phyloP scores from a whole-genome alignment of 1,284 basidiomycete species.

The Papiliotrema terrestris region DNA sequence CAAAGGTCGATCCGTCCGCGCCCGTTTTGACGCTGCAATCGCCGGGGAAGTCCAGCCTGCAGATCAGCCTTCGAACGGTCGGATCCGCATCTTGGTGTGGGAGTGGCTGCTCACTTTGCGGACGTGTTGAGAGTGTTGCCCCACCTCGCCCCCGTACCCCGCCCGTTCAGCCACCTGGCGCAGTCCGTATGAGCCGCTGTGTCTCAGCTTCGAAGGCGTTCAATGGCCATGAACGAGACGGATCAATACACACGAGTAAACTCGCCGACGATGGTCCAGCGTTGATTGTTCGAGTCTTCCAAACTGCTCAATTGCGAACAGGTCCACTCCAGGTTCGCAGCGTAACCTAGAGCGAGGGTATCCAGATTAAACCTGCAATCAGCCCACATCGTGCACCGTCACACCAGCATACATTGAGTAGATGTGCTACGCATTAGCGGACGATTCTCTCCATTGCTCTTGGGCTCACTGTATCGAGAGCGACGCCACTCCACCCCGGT shows the following conservation, averaged over 20 bases:
- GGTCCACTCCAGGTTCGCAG: constrained; percentile 50
- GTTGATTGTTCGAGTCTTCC: constrained; percentile 50
- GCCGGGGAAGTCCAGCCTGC: constrained; percentile 50
- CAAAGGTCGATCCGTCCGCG: constrained; percentile 61
- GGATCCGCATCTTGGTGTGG: too few relatives aligned
- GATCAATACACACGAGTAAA: constrained; percentile 64
- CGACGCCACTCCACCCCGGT: constrained; percentile 29
- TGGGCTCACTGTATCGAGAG: constrained; percentile 38
- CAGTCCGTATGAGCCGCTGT: constrained; percentile 37
- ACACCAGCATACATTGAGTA: constrained; percentile 38
- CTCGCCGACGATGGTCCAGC: constrained; percentile 82
- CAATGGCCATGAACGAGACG: not conserved
- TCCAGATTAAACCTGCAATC: constrained; percentile 23
- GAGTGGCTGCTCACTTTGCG: constrained; percentile 35
- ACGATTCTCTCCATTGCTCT: too few relatives aligned
- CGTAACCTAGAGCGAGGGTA: constrained; percentile 32
- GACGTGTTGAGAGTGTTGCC: constrained; percentile 58
- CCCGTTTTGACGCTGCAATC: constrained; percentile 72
- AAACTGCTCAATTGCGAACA: constrained; percentile 57
- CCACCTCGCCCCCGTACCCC: constrained; percentile 66
- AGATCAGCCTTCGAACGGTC: too few relatives aligned
- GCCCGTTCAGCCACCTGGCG: constrained; percentile 58
- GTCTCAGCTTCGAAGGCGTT: not conserved
- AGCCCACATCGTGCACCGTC: not conserved
- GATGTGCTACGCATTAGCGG: constrained; percentile 64